Evolutionary conservation across 129 eudicot species (phyloP).

Genomic region (Deinandra increscens): DNA sequence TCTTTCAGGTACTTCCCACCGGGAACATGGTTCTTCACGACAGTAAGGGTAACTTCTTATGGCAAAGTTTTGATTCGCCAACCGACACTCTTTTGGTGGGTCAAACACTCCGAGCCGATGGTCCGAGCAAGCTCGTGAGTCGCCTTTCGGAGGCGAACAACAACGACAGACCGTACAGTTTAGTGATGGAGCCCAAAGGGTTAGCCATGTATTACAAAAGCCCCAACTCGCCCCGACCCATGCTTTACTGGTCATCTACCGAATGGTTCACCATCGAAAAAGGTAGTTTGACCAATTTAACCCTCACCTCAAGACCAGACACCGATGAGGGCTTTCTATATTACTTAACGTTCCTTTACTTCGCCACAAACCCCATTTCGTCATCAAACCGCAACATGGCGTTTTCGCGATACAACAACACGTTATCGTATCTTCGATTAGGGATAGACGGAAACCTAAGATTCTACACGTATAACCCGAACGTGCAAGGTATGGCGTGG

Average conservation of each 20-base stretch:
- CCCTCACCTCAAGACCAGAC: conserved; percentile 15
- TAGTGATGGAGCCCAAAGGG: conserved; percentile 47
- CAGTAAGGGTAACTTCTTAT: conserved; percentile 35
- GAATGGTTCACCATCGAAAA: conserved; percentile 30
- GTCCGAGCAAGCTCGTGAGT: conserved; percentile 42
- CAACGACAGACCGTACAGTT: conserved; percentile 42
- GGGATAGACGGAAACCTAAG: conserved; percentile 53
- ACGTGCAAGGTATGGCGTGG: too few species aligned
- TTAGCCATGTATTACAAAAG: conserved; percentile 40
- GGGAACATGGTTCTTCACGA: conserved; percentile 66
- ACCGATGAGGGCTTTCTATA: conserved; percentile 20
- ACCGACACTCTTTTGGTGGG: conserved; percentile 65
- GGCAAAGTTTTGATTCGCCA: conserved; percentile 67
- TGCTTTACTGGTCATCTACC: conserved; percentile 24
- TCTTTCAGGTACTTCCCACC: conserved; percentile 21
- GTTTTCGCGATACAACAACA: conserved; percentile 24
- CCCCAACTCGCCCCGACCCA: conserved; percentile 29
- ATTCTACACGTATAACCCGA: conserved; percentile 26
- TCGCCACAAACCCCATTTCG: conserved; percentile 2
- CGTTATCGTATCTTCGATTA: conserved; percentile 45
- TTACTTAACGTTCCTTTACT: conserved; percentile 17
- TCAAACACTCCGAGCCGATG: conserved; percentile 38
- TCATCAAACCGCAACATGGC: background rate
- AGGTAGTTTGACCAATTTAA: conserved; percentile 24
- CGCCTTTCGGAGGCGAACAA: conserved; percentile 32